phyloP scores from a whole-genome alignment of 2,329 filamentous ascomycete species.

The Xylariaceae sp. region DNA sequence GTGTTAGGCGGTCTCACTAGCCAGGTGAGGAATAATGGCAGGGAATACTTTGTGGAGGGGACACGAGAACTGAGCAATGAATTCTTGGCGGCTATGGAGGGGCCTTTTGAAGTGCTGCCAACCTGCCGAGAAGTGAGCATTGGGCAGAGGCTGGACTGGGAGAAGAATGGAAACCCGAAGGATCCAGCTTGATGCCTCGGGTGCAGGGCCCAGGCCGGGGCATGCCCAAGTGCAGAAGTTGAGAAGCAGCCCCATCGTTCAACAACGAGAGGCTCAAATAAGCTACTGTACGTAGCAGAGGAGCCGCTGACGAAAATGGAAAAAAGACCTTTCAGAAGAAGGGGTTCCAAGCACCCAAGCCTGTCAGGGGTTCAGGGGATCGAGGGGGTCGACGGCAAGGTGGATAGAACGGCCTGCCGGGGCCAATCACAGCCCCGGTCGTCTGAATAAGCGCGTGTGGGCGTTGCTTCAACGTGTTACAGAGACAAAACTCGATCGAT shows the following conservation, averaged over 20 bases:
- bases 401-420: constrained; percentile 4
- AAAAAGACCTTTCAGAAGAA: constrained; percentile 16
- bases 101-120: not conserved
- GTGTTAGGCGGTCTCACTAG: too few relatives aligned
- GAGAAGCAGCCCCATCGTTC: too few relatives aligned
- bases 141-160: not conserved
- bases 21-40: too few relatives aligned
- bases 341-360: constrained; percentile 20
- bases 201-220: too few relatives aligned
- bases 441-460: constrained; percentile 27
- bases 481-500: constrained; percentile 31
- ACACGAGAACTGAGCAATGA: not conserved
- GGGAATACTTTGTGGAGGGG: too few relatives aligned
- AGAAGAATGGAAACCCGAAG: too few relatives aligned
- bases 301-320: constrained; percentile 13
- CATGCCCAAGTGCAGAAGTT: not conserved
- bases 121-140: not conserved
- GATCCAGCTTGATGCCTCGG: too few relatives aligned
- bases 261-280: not conserved
- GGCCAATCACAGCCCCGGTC: constrained; percentile 25
- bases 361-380: constrained; percentile 9
- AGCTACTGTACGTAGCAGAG: constrained; percentile 4
- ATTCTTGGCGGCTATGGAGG: not conserved
- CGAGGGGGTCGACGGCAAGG: not conserved
- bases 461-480: constrained; percentile 34